Base-by-base conservation (phyloP, 2,329 filamentous ascomycete genomes). In the Cordyceps pruinosa region DNA sequence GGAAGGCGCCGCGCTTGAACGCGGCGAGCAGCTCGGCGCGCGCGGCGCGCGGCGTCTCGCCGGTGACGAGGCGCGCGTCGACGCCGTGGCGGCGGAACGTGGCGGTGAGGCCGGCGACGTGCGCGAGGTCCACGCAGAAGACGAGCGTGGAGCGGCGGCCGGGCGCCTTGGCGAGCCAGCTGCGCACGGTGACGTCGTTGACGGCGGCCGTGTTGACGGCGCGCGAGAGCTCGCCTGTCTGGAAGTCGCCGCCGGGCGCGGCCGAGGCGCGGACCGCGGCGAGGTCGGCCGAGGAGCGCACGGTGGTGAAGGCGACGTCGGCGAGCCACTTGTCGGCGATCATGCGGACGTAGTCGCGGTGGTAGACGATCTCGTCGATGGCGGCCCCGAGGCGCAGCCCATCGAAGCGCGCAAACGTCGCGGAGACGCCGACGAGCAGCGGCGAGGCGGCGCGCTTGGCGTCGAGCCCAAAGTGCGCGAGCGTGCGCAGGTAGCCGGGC, bases 331-430 rank as follows among this genome's bases (percentile, higher is more conserved):
- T 91, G 58, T 95, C 90, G 34, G 86, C 85, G 59, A 97, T 84
- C 81, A 84, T 84, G 61, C 84, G 80, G 53, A 84, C 72, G 56
- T 82, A 83, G 64, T 83, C 79, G 71, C 91, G 94, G 70, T 97
- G 93, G 65, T 96, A 97, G 48, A 97, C 93, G 60, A 97, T 96
- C 66, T 96, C 88, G 65, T 97, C 93, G 64, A 97, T 94, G 32
- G 88, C 92, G 13, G 86, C 79, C 1, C 92, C 92, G 2, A 97
- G 77, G 59, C 83, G 85, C 32, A 96, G 74, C 0, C 93, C 93
- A 67, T 97, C 93, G 59, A 90, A 90, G 48, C 93, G 76, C 12
- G 84, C 85, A 58, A 87, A 80, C 0, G 84, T 87, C 4, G 94
- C 94, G 10, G 93, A 97, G 3, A 99, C 92, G 5, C 94, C 94